Evolutionary conservation across 2,329 filamentous ascomycete genomes (phyloP).

Genomic region (Hypoxylon sp.): DNA sequence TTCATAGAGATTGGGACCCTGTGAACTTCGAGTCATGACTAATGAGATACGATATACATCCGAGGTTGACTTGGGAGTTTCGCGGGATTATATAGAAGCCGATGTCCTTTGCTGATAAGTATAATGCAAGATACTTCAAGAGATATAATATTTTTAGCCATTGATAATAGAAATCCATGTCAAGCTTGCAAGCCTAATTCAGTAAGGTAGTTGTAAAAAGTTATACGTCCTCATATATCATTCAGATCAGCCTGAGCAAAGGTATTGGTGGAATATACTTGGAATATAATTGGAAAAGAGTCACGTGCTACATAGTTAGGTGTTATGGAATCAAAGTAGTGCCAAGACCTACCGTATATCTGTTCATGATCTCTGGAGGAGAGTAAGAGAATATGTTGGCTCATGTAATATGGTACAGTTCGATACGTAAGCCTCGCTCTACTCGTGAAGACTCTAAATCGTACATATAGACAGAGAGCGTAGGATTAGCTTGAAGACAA

Average conservation of each 20-base stretch:
- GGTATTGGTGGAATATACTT: background rate
- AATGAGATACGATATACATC: background rate
- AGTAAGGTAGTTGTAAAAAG: background rate
- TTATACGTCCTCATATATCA: background rate
- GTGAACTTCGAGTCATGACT: background rate
- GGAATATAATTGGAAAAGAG: too few species aligned
- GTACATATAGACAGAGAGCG: slow-evolving; percentile 53
- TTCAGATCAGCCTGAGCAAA: background rate
- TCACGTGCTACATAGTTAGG: background rate
- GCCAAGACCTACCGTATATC: background rate
- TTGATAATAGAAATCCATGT: background rate
- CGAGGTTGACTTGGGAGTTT: background rate
- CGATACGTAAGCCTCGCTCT: slow-evolving; percentile 50
- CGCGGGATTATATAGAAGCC: background rate
- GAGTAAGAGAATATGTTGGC: slow-evolving; percentile 4
- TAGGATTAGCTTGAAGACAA: slow-evolving; percentile 22
- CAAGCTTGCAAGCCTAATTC: background rate
- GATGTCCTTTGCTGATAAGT: background rate
- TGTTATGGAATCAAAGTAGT: background rate
- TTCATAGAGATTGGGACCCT: background rate
- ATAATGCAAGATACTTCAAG: background rate
- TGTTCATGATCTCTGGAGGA: background rate
- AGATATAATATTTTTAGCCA: background rate
- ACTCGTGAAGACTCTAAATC: slow-evolving; percentile 43
- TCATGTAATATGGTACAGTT: slow-evolving; percentile 51